A percentile compares a stretch with the other conserved stretches of the same genome.
These are phyloP conservation scores for Bryopsis sp. DNA, from an alignment of 139 green algal species.

Conservation along the genomic window DNA sequence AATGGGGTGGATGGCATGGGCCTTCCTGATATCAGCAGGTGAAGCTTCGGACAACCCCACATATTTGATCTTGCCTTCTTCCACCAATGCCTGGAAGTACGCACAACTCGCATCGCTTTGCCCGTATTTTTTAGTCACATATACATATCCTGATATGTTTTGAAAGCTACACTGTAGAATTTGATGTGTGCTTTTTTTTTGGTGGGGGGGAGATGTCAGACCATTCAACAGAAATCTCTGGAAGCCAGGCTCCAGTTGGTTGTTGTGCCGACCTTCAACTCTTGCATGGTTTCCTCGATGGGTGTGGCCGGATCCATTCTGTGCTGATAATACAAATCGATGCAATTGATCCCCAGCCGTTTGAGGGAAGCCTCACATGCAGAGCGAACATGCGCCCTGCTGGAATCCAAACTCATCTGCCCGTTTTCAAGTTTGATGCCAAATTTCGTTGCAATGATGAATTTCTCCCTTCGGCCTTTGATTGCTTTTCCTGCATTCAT, in stretches of 20 bases:
- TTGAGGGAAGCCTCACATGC: conserved; percentile 35
- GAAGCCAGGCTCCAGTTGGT: no score
- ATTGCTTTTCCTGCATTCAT: conserved; percentile 27
- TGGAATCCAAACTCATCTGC: conserved; percentile 20
- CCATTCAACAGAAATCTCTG: no score
- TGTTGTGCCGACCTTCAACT: conserved; percentile 43
- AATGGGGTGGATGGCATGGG: conserved; percentile 54
- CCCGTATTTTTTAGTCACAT: no score
- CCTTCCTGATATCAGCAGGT: conserved; percentile 44
- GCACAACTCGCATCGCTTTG: no score
- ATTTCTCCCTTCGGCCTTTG: conserved; percentile 23
- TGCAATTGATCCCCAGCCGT: conserved; percentile 34
- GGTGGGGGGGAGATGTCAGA: no score
- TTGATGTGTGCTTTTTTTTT: no score
- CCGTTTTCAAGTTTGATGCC: conserved; percentile 16
- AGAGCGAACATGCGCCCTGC: conserved; percentile 17
- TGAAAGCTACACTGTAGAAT: no score
- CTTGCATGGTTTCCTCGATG: conserved; percentile 50
- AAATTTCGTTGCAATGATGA: conserved; percentile 42
- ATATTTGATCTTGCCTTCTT: conserved; percentile 64
- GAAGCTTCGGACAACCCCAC: conserved; percentile 57
- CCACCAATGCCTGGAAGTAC: conserved; percentile 37
- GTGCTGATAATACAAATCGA: conserved; percentile 52
- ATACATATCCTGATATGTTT: no score
- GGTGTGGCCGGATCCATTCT: conserved; percentile 40